Evolutionary conservation across 1,284 basidiomycete genomes (phyloP), one percentile per base, ranked within the genome.

Genomic region (Pseudozyma hubeiensis): DNA sequence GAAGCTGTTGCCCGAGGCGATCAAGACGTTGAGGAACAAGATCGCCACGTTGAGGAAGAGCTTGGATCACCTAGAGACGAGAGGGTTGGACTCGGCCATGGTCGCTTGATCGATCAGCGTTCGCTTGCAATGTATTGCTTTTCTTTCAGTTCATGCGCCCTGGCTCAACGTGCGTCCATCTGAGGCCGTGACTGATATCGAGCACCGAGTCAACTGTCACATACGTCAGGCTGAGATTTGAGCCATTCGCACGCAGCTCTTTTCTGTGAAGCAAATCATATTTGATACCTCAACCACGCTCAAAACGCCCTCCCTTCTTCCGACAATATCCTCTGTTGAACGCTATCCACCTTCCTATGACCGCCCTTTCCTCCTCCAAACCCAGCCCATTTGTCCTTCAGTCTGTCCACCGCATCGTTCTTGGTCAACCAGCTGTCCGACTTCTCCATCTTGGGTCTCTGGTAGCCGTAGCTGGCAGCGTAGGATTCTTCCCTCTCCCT

Each of bases 21-120:
- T 95, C 80, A 87, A 88, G 47, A 91, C 97, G 51, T 91, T 98
- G 89, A 88, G 93, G 40, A 87, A 87, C 41, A 98, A 98, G 85
- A 90, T 97, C 46, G 58, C 67, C n/a, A 71, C 71, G 7, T 53
- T 83, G 24, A 69, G 75, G 43, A 71, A 78, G 46, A 75, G 71
- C 5, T 57, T 84, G 33, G 81, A 84, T 47, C 68, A 69, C 11
- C 40, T 84, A 5, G 72, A 75, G 37, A 70, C 64, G 7, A 63
- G 56, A 13, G 70, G 69, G 8, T 41, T 73, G 40, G 70, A 73
- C 31, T 40, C 64, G 17, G 40, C 70, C 10, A 50, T 67, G 34
- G 56, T 54, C 24, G 64, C 52, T 19, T 71, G 53, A 31, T 19
- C 14, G 7, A 7, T 30, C 35, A 0, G 39, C 45, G 39, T 8